Percentiles rank a stretch among this genome's conserved stretches.
These are phyloP conservation scores for Fraxinus latifolia DNA, from an alignment of 305 asterid genomes.

Conservation along the genomic window DNA sequence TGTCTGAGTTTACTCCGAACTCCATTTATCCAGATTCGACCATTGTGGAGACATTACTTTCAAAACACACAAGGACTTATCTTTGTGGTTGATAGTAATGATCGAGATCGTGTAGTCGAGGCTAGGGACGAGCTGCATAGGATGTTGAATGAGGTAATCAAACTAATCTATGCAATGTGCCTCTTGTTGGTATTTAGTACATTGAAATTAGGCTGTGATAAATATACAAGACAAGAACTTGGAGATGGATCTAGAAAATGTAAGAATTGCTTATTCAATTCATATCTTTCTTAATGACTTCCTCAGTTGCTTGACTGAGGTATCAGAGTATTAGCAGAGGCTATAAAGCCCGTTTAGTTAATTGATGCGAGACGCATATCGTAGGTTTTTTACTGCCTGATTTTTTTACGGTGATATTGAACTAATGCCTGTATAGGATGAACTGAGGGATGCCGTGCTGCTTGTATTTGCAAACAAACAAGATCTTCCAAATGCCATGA, in stretches of 20 bases:
- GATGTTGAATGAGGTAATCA: slow-evolving; percentile 74
- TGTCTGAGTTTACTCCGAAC: background rate
- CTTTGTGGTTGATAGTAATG: slow-evolving; percentile 85
- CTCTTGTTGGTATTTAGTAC: background rate
- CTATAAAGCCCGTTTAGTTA: background rate
- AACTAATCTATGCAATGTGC: background rate
- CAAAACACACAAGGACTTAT: slow-evolving; percentile 85
- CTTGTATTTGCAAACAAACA: slow-evolving; percentile 90
- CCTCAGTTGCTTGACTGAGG: background rate
- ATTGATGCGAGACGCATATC: background rate
- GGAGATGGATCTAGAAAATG: background rate
- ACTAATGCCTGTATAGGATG: slow-evolving; percentile 53
- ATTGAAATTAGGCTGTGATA: background rate
- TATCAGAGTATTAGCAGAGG: background rate
- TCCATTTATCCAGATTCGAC: slow-evolving; percentile 50
- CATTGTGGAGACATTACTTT: slow-evolving; percentile 90
- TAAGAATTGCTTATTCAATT: background rate
- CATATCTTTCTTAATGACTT: background rate
- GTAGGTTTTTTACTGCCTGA: background rate
- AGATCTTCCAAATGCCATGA: slow-evolving; percentile 96
- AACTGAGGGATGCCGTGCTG: slow-evolving; percentile 81
- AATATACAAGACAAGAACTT: background rate
- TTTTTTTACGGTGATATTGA: background rate
- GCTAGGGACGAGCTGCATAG: slow-evolving; percentile 93
- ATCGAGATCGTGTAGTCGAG: slow-evolving; percentile 87